Conservation (phyloP, 2,329 filamentous ascomycete genomes). For the Hyphodiscus sp. region DNA sequence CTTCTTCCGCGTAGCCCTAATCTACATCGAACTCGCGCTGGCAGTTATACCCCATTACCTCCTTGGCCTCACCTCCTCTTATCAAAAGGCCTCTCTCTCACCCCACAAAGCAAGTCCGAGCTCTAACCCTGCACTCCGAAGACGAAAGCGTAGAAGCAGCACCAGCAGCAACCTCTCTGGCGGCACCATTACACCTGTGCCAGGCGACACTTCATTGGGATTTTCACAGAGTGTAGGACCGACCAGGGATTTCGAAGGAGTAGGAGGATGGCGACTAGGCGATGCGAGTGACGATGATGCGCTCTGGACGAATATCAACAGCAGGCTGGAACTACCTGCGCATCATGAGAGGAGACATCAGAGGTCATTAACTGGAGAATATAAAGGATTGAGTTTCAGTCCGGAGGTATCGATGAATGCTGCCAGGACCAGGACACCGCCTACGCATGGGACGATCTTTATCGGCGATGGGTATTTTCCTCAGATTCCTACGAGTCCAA, state of each 20-base stretch:
- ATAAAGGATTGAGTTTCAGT: conserved; percentile 23
- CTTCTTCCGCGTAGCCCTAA: conserved; percentile 51
- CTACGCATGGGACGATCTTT: conserved; percentile 16
- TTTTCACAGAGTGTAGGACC: conserved; percentile 43
- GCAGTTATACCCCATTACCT: conserved; percentile 52
- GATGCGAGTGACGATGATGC: conserved; percentile 33
- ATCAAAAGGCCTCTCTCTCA: not conserved
- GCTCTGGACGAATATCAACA: conserved; percentile 47
- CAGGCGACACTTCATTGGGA: conserved; percentile 30
- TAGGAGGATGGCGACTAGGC: conserved; percentile 50
- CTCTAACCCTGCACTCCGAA: conserved; percentile 4
- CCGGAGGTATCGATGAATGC: conserved; percentile 36
- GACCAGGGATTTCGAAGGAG: conserved; percentile 51
- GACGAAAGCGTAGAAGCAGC: conserved; percentile 24
- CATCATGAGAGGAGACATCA: conserved; percentile 39
- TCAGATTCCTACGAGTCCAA: conserved; percentile 10
- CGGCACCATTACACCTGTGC: conserved; percentile 23
- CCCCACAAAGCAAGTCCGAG: conserved; percentile 5
- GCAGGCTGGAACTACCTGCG: conserved; percentile 41
- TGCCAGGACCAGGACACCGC: conserved; percentile 43
- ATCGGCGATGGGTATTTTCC: conserved; percentile 19
- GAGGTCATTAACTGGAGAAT: conserved; percentile 31
- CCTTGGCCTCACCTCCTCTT: conserved; percentile 18
- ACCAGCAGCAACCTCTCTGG: conserved; percentile 29
- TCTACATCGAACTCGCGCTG: conserved; percentile 57